These are phyloP conservation scores for Hevea brasiliensis DNA, from an alignment of 345 rosid genomes.

Conservation along the genomic window DNA sequence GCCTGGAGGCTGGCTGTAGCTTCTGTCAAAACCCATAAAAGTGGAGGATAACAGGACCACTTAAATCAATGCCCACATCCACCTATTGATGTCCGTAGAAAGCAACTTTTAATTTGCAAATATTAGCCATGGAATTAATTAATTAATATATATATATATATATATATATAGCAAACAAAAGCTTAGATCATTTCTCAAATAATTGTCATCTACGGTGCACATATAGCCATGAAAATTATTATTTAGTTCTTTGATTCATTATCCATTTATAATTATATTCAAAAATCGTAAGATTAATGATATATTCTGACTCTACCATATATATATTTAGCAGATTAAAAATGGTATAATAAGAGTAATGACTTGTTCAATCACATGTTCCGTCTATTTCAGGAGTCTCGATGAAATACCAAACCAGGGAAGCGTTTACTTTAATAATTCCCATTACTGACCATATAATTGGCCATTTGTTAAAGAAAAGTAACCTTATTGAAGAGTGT, in stretches of 20 bases:
- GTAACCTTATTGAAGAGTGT: neutral
- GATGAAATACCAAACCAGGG: slow-evolving; percentile 12
- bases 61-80: slow-evolving; percentile 24
- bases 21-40: slow-evolving; percentile 24
- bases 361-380: slow-evolving; percentile 2
- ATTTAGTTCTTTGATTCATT: no score
- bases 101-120: no score
- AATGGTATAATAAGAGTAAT: neutral
- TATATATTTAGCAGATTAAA: neutral
- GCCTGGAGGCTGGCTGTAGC: slow-evolving; percentile 8
- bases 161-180: no score
- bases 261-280: no score
- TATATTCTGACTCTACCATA: no score
- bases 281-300: no score
- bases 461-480: neutral
- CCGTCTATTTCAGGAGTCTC: slow-evolving; percentile 18
- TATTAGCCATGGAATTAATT: no score
- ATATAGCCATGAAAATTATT: no score
- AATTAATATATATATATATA: no score
- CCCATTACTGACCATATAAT: no score
- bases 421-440: neutral
- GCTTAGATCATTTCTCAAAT: no score
- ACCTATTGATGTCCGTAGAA: slow-evolving; percentile 10
- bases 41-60: slow-evolving; percentile 45
- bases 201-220: no score